Evolutionary conservation across 73 alveolate genomes (phyloP).

Genomic region (Paramecium octaurelia): DNA sequence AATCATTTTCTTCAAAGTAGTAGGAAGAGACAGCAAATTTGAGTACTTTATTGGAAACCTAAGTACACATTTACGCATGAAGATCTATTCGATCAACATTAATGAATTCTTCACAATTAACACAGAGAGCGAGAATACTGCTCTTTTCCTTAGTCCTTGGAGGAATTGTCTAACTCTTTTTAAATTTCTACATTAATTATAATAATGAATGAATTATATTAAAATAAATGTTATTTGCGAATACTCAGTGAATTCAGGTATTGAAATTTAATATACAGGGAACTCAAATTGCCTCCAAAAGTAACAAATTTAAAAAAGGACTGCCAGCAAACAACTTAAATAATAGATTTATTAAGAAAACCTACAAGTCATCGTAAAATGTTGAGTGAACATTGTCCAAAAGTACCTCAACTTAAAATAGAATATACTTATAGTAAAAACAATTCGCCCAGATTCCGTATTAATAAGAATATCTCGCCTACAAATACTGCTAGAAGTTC

Average conservation of each 20-base stretch:
- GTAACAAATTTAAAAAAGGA: background rate
- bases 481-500: background rate
- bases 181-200: background rate
- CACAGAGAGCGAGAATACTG: background rate
- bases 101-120: conserved; percentile 32
- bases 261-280: background rate
- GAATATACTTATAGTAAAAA: background rate
- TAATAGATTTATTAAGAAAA: background rate
- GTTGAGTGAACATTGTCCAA: conserved; percentile 19
- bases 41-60: background rate
- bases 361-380: background rate
- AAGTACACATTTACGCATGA: background rate
- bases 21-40: background rate
- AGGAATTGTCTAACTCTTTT: background rate
- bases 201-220: background rate
- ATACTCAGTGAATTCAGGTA: conserved; percentile 27
- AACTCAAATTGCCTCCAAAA: background rate
- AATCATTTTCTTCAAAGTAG: conserved; percentile 31
- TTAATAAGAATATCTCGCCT: background rate
- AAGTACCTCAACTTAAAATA: background rate
- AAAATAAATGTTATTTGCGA: conserved; percentile 18
- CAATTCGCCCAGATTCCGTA: background rate
- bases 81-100: background rate
- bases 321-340: background rate
- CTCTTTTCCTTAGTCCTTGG: background rate